Base-by-base conservation (phyloP, 2,329 filamentous ascomycete species). In the Colletotrichum zoysiae region DNA sequence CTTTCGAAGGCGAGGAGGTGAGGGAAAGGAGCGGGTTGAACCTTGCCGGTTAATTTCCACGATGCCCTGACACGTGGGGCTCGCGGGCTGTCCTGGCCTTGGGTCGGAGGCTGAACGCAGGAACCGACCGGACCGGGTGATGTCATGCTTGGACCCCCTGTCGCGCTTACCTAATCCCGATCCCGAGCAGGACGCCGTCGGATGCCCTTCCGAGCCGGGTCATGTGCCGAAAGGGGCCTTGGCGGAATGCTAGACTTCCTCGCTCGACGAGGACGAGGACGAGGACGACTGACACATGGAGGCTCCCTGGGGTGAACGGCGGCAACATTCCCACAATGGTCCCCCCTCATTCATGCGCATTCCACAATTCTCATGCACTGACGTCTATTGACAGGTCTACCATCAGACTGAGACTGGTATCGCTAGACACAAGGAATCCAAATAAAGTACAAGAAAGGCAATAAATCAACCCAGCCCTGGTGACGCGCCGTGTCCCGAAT, bases 301-400 rank as follows among this genome's bases (percentile, higher is more conserved):
- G 14, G n/a, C 23, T 51, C 50, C 7, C 26, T 33, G 14, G 26
- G 26, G 20, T 53, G 50, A 9, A 18, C 26, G 16, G 26, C 50
- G 16, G 14, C 26, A 16, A 18, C 30, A n/a, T 56, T 6, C 14
- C 11, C 8, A 11, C 30, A 18, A 5, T n/a, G 9, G 16, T 3
- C 51, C n/a, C 6, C 30, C 2, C 44, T 40, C 18, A 23, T 3
- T 23, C 58, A 61, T 5, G 20, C 30, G 1, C 46, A 30, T 23
- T 20, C 48, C 30, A 4, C 5, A 26, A 2, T 12, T 51, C 55
- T n/a, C 44, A 56, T 65, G 40, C 38, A n/a, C 66, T 62, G 42
- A 67, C 23, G 60, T 73, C 70, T 71, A 73, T 70, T 73, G 70
- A 71, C 67, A 71, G 55, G 57, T 71, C 70, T 59, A 59, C 53